Base-by-base conservation (phyloP, 768 basidiomycete species). In the Rhizopogon vesiculosus region DNA sequence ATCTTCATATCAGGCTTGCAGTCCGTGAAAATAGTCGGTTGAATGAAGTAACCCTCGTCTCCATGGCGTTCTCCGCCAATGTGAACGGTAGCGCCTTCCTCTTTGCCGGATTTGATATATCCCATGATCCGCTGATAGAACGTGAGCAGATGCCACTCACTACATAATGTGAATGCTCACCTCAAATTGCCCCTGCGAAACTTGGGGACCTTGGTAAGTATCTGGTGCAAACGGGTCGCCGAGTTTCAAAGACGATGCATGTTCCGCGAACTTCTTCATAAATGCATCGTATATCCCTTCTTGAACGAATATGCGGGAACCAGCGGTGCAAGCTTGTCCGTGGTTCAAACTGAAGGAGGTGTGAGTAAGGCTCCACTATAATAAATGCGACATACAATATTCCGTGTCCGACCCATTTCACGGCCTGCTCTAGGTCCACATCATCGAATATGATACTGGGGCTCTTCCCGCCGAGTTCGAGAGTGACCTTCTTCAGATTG, bases 391-490 rank as follows among this genome's bases (percentile, higher is more conserved):
- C 80, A 42, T 65, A 84, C 81, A 76, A 86, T 60, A 86, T 77
- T 19, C 84, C 85, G 62, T 80, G 75, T 0, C 78, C 72, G 0
- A 81, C 69, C 83, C 83, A 87, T 44, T 76, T 70, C 33, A 84
- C 75, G 7, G 83, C 80, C 58, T 80, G 71, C 16, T 86, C 80
- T 31, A 86, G 61, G 64, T 87, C 77, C 13, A 82, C 81, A 56
- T 83, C 80, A 51, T 86, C 75, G 63, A 85, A 86, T 55, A 89
- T 74, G 62, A 89, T 75, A 56, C 73, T 78, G 33, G 81, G 81
- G 44, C 71, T 78, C 69, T 87, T 86, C n/a, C 85, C 86, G n/a
- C 87, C 87, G 33, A 90, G 77, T 69, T 89, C 87, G 57, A 89
- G 81, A 9, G 85, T 83, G 42, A 86, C 82, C 42, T 78, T 76